Conservation (phyloP, 2,329 filamentous ascomycete species). For the Ramularia collo-cygni region DNA sequence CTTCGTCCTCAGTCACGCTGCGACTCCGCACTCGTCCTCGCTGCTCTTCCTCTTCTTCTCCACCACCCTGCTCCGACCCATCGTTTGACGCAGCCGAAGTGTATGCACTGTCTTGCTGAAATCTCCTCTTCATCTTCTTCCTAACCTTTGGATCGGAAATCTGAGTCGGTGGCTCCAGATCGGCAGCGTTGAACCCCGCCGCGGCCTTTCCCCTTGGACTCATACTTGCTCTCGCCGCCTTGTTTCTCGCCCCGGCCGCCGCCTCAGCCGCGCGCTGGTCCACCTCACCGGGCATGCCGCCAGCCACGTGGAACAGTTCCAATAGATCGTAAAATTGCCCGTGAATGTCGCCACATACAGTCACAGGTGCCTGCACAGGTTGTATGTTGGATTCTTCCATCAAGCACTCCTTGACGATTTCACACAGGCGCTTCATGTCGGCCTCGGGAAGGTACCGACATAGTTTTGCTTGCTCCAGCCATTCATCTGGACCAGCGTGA, state of each 20-base stretch:
- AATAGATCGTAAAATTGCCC: conserved; percentile 98
- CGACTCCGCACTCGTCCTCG: conserved; percentile 33
- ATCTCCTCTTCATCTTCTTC: conserved; percentile 66
- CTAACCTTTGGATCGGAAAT: conserved; percentile 83
- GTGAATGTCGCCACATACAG: conserved; percentile 96
- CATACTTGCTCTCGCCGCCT: conserved; percentile 14
- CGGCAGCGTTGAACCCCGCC: conserved; percentile 74
- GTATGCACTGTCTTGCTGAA: conserved; percentile 46
- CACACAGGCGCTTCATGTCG: conserved; percentile 97
- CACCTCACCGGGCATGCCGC: conserved; percentile 83
- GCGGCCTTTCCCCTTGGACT: conserved; percentile 15
- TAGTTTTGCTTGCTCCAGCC: conserved; percentile 92
- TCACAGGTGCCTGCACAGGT: conserved; percentile 93
- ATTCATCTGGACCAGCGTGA: conserved; percentile 85
- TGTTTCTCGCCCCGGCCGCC: conserved; percentile 12
- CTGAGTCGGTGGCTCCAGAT: conserved; percentile 82
- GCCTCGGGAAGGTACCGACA: conserved; percentile 94
- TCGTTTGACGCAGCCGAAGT: conserved; percentile 45
- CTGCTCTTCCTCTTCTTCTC: conserved; percentile 38
- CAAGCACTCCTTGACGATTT: conserved; percentile 96
- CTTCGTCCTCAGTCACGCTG: conserved; percentile 33
- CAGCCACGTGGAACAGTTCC: conserved; percentile 92
- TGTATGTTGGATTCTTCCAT: conserved; percentile 99
- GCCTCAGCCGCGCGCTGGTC: conserved; percentile 24
- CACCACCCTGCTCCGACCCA: conserved; percentile 29